Base-by-base conservation (phyloP, 2,329 filamentous ascomycete species). In the Colletotrichum sp. region DNA sequence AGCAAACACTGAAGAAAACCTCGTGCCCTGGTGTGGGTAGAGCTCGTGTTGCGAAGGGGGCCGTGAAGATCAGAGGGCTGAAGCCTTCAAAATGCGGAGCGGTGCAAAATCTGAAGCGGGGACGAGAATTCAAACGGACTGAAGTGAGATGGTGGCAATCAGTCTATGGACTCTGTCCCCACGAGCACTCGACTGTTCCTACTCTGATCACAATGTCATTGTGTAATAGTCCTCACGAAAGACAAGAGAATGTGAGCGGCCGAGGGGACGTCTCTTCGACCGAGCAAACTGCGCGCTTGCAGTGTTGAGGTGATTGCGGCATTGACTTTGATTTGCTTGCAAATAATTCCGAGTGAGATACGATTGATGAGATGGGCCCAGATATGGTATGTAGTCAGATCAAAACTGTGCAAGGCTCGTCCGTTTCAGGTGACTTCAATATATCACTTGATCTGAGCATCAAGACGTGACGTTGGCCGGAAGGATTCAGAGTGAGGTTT, bases 31-130 rank as follows among this genome's bases (percentile, higher is more conserved):
- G 5, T 43, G 61, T 64, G 61, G 65, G 24, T 57, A 32, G 28
- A 21, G 28, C 65, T 52, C 26, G 48, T 55, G 65, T 57, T 32
- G 39, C 21, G 43, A 52, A 21, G 43, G 34, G 30, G 48, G 13
- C 32, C 43, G 43, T 14, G 9, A 28, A 68, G 65, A 52, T 57
- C 61, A 64, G 48, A 55, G 30, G 65, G 65, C 48, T 55, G 30
- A 24, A 57, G 6, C 28, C 28, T 39, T 28, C 30, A 59, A 57
- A 34, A 21, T 13, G 30, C 34, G 61, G 61, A 64, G 61, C 18
- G 21, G 32, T 39, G 61, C n/a, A 43, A 64, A 43, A 61, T 61
- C 26, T 61, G 59, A 34, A 61, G 59, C 59, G 59, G 59, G 32
- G 16, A 39, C 61, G 24, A 24, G 61, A 9, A 30, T 64, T 21